These are phyloP conservation scores for Globisporangium alternatum DNA, from an alignment of 352 stramenopile species.

Conservation along the genomic window DNA sequence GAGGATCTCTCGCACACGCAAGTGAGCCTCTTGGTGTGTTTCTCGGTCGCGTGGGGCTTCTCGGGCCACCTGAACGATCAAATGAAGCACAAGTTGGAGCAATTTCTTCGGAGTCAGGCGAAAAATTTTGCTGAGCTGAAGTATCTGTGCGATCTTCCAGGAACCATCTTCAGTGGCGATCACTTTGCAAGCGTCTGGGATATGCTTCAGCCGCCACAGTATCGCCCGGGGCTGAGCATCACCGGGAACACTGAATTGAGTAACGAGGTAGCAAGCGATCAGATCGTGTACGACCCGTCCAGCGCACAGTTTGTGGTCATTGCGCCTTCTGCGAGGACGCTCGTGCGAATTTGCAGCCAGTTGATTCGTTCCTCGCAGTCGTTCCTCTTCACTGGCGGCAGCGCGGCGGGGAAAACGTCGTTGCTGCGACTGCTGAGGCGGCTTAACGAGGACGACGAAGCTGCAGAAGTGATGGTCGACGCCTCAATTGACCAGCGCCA, in stretches of 20 bases:
- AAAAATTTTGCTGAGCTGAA: slow-evolving; percentile 38
- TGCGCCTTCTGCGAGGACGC: slow-evolving; percentile 14
- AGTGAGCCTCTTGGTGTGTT: slow-evolving; percentile 33
- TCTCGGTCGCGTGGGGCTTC: slow-evolving; percentile 54
- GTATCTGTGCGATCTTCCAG: slow-evolving; percentile 27
- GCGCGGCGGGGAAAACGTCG: slow-evolving; percentile 50
- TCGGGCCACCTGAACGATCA: slow-evolving; percentile 37
- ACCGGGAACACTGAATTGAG: background rate
- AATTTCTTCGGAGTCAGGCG: slow-evolving; percentile 32
- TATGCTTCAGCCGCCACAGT: slow-evolving; percentile 8
- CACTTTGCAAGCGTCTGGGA: slow-evolving; percentile 42
- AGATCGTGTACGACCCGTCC: slow-evolving; percentile 24
- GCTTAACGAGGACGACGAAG: slow-evolving; percentile 36
- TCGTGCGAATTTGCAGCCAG: slow-evolving; percentile 37
- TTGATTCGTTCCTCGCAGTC: slow-evolving; percentile 37
- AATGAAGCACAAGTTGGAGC: slow-evolving; percentile 45
- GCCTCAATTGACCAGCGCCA: slow-evolving; percentile 42
- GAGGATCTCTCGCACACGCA: slow-evolving; percentile 27
- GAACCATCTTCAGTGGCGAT: slow-evolving; percentile 34
- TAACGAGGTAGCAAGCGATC: background rate
- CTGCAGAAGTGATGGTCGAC: slow-evolving; percentile 41
- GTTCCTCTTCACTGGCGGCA: slow-evolving; percentile 42
- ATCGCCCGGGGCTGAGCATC: background rate
- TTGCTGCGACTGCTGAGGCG: slow-evolving; percentile 36
- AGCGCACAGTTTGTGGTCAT: slow-evolving; percentile 41